These are phyloP conservation scores for Vitis hybrid DNA, from an alignment of 177 flowering plant genomes.

Conservation along the genomic window DNA sequence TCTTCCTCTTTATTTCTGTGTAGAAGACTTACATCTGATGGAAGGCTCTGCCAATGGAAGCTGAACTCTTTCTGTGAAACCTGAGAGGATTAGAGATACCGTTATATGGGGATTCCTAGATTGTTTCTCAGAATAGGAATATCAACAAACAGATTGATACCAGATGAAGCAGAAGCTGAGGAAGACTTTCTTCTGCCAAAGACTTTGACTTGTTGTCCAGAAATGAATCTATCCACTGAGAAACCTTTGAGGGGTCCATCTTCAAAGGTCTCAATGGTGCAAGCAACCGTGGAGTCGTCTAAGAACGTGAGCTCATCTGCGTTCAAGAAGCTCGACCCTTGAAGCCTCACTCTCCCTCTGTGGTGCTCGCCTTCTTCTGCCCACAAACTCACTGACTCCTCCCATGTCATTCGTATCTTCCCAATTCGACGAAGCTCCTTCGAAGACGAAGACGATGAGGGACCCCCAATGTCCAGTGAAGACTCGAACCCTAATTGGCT, in stretches of 20 bases:
- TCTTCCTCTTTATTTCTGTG: too few relatives aligned
- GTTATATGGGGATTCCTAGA: slow-evolving; percentile 9
- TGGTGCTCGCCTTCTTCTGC: slow-evolving; percentile 58
- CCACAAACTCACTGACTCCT: slow-evolving; percentile 74
- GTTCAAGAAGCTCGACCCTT: slow-evolving; percentile 53
- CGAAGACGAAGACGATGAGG: slow-evolving; percentile 23
- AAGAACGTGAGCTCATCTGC: slow-evolving; percentile 67
- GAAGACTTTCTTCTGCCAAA: slow-evolving; percentile 63
- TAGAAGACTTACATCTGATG: slow-evolving; percentile 38
- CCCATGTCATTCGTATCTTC: slow-evolving; percentile 74
- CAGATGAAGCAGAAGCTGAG: slow-evolving; percentile 17
- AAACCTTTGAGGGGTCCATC: slow-evolving; percentile 67
- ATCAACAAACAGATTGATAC: slow-evolving; percentile 14
- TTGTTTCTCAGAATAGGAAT: neutral
- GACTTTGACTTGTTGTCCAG: slow-evolving; percentile 72
- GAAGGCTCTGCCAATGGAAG: slow-evolving; percentile 39
- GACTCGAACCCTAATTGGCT: slow-evolving; percentile 35
- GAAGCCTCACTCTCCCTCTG: slow-evolving; percentile 56
- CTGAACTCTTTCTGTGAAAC: slow-evolving; percentile 40
- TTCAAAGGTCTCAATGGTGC: slow-evolving; percentile 61
- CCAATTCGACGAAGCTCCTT: slow-evolving; percentile 55
- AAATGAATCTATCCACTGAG: slow-evolving; percentile 58
- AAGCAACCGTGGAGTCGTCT: slow-evolving; percentile 75
- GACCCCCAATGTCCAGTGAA: slow-evolving; percentile 16
- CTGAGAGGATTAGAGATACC: slow-evolving; percentile 14